Base-by-base conservation (phyloP, 306 rosid species). In the Pyrus bretschneideri region DNA sequence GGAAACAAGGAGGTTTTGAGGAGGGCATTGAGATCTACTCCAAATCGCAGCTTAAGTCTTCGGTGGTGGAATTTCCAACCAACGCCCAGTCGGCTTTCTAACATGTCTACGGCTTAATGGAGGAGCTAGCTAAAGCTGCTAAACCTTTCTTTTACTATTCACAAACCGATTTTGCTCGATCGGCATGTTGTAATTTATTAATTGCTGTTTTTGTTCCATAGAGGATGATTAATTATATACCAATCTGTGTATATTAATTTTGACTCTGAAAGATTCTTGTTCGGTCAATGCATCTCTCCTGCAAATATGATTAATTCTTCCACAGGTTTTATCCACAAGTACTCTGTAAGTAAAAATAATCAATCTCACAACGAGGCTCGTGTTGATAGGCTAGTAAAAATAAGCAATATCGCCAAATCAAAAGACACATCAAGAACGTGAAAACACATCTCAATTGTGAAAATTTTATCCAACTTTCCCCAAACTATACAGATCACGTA, bases 41-140 rank as follows among this genome's bases (percentile, higher is more conserved):
- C 93, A 1, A 85, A 78, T 4, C 85, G 87, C 45, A 82, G 86
- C 46, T 80, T 88, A 8, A 83, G 78, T 31, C 90, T 92, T 70
- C 84, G 98, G 72, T 95, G 96, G 91, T 80, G 81, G 85, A 92
- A 92, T 86, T 94, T 92, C 78, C 87, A 87, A 63, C 93, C 98
- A 15, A 87, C 89, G 33, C 98, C 97, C 1, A 94, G 98, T 77
- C 87, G 97, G 51, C 96, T 94, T 33, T 92, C 96, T 57, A 88
- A 72, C 78, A 94, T 94, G 98, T 89, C 97, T 18, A 62, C 76
- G 91, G 91, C 91, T 84, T 88, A 78, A 75, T 62, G 35, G 57
- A 68, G 21, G 7, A 22, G 54, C 38, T 57, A 23, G 66, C 52
- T 33, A 64, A 30, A 9, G 5, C n/a, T 31, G 66, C 35, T 33